phyloP scores from a whole-genome alignment of 805 yeast genomes.

The Sporopachydermia lactativora region DNA sequence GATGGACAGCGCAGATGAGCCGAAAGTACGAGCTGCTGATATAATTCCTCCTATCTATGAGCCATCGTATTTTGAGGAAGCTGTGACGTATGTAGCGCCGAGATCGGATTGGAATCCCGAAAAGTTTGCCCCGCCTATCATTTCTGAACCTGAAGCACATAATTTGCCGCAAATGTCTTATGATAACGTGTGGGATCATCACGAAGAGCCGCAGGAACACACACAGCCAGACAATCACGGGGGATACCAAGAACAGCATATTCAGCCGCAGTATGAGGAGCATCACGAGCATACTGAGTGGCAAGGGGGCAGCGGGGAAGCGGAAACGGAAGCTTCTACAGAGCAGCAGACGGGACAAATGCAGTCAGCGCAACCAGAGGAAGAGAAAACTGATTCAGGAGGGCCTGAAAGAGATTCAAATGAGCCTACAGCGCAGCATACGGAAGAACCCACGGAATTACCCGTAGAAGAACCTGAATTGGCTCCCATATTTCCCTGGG shows the following conservation, averaged over 20 bases:
- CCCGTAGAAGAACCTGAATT: not conserved
- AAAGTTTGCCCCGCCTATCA: slow-evolving; percentile 13
- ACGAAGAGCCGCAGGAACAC: not conserved
- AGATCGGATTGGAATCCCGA: slow-evolving; percentile 15
- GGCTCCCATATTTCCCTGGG: not conserved
- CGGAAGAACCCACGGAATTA: too few relatives aligned
- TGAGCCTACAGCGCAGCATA: too few relatives aligned
- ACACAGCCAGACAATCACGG: not conserved
- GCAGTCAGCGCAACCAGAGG: too few relatives aligned
- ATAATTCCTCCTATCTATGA: not conserved
- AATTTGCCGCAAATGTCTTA: slow-evolving; percentile 8
- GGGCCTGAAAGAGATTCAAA: too few relatives aligned
- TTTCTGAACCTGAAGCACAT: slow-evolving; percentile 14
- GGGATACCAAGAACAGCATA: not conserved
- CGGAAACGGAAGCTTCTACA: too few relatives aligned
- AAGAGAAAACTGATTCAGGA: too few relatives aligned
- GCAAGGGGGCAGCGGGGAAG: too few relatives aligned
- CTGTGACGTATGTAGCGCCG: not conserved
- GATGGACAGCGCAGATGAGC: not conserved
- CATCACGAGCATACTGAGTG: too few relatives aligned
- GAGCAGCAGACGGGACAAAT: too few relatives aligned
- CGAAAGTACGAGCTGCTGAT: not conserved
- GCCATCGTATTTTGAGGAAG: not conserved
- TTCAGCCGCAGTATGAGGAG: not conserved
- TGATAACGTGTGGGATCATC: slow-evolving; percentile 9